Base-by-base conservation (phyloP, 495 filamentous ascomycete genomes). In the Venustampulla echinocandica region DNA sequence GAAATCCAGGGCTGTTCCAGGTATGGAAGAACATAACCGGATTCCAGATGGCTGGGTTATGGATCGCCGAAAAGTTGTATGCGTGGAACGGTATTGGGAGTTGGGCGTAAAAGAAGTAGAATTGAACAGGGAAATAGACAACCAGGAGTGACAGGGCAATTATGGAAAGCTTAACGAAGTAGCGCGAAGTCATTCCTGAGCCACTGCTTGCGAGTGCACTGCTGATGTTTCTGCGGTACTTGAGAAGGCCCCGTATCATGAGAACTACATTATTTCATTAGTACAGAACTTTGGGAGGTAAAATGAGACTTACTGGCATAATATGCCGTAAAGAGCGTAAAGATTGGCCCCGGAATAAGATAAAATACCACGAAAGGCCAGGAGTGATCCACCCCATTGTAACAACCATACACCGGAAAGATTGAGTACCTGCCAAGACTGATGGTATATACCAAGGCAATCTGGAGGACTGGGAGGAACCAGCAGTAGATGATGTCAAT, bases 81-180 rank as follows among this genome's bases (percentile, higher is more conserved):
- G 65, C 45, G 36, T 69, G 61, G 48, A 64, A 62, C 37, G 58
- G 56, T 15, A 62, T 41, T 4, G 44, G 49, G 4, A 86, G 50
- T 61, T 84, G 80, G 19, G 56, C 28, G 54, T 69, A 75, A 36
- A 92, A 62, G 41, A 82, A 65, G 57, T 76, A 82, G 43, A 75
- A 47, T 34, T 76, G 69, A 9, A 84, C 50, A 1, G 88, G 88
- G 1, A 88, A 48, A 50, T 82, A 79, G 25, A 76, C 49, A 28
- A 86, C 13, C 10, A 93, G 68, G 62, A 93, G 71, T 39, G 73
- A 54, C 20, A 84, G 55, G n/a, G 83, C 70, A 55, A 95, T 74
- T 47, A 80, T 62, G 60, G 90, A 92, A 25, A 95, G 78, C 44
- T 90, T 85, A 28, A 83, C 55, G 63, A 87, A 90, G 23, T 84